Conservation (phyloP, 1,139 yeast genomes). For the Debaryomyces nepalensis region DNA sequence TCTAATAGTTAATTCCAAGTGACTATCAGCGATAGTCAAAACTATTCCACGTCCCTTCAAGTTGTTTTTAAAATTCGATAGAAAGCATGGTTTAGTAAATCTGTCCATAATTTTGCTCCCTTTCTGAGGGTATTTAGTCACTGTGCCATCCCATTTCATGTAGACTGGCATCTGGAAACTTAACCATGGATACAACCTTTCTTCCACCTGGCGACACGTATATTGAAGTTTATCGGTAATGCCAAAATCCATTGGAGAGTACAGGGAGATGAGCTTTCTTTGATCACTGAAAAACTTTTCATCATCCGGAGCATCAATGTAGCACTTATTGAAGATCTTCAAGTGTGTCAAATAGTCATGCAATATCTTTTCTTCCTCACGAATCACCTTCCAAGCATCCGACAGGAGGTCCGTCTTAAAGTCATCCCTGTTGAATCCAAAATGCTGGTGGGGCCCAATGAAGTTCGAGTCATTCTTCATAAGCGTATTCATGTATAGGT, state of each 20-base stretch:
- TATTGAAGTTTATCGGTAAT: background rate
- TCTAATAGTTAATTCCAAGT: slow-evolving; percentile 33
- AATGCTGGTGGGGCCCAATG: slow-evolving; percentile 28
- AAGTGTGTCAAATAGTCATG: slow-evolving; percentile 48
- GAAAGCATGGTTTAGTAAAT: slow-evolving; percentile 19
- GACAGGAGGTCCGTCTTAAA: slow-evolving; percentile 16
- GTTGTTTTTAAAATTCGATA: slow-evolving; percentile 25
- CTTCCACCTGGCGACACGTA: slow-evolving; percentile 18
- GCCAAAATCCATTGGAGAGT: background rate
- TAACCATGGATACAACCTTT: slow-evolving; percentile 32
- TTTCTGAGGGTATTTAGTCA: slow-evolving; percentile 14
- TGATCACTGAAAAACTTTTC: slow-evolving; percentile 2
- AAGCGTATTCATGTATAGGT: slow-evolving; percentile 33
- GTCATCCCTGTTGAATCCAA: slow-evolving; percentile 21
- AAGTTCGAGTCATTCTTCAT: slow-evolving; percentile 26
- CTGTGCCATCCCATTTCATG: slow-evolving; percentile 24
- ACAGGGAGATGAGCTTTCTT: background rate
- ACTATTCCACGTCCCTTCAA: slow-evolving; percentile 44
- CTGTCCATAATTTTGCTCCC: slow-evolving; percentile 9
- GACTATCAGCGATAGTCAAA: slow-evolving; percentile 38
- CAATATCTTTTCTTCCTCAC: slow-evolving; percentile 35
- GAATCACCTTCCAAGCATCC: slow-evolving; percentile 22
- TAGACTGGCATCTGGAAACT: slow-evolving; percentile 28
- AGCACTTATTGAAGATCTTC: slow-evolving; percentile 49
- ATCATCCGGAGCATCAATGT: slow-evolving; percentile 19